These are phyloP conservation scores for Calonectria henricotiae DNA, from an alignment of 2,329 filamentous ascomycete genomes.

Conservation along the genomic window DNA sequence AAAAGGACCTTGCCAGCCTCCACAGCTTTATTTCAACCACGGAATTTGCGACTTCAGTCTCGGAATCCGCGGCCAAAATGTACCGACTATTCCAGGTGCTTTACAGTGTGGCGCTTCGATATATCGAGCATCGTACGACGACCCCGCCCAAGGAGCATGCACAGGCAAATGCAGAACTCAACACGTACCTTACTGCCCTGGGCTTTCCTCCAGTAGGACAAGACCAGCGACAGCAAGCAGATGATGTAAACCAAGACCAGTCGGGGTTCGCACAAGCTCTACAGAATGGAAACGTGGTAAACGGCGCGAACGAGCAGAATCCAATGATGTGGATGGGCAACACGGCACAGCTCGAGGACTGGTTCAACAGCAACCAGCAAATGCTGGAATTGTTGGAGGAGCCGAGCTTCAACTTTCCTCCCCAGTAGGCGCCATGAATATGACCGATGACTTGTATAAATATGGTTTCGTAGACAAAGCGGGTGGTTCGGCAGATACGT, in stretches of 20 bases:
- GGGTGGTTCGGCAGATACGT: not conserved
- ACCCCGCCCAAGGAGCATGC: slow-evolving; percentile 54
- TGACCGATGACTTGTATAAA: slow-evolving; percentile 18
- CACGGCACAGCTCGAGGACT: slow-evolving; percentile 58
- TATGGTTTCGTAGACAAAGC: slow-evolving; percentile 1
- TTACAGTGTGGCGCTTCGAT: slow-evolving; percentile 72
- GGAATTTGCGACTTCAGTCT: slow-evolving; percentile 64
- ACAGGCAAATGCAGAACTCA: slow-evolving; percentile 54
- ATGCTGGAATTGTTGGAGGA: slow-evolving; percentile 59
- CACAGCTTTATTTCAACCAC: slow-evolving; percentile 68
- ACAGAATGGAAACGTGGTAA: slow-evolving; percentile 35
- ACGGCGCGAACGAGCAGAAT: slow-evolving; percentile 45
- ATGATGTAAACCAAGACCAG: slow-evolving; percentile 29
- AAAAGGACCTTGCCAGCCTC: slow-evolving; percentile 64
- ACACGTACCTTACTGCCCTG: slow-evolving; percentile 63
- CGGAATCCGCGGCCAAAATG: slow-evolving; percentile 68
- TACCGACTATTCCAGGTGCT: slow-evolving; percentile 74
- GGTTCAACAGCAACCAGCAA: slow-evolving; percentile 60
- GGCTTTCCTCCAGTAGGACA: slow-evolving; percentile 59
- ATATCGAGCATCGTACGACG: slow-evolving; percentile 69
- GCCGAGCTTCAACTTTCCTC: slow-evolving; percentile 50
- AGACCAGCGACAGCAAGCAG: slow-evolving; percentile 43
- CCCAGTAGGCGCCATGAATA: slow-evolving; percentile 31
- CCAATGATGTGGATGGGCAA: slow-evolving; percentile 59
- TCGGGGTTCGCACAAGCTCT: slow-evolving; percentile 38